phyloP scores from a whole-genome alignment of 495 filamentous ascomycete species.

The Talaromyces proteolyticus region DNA sequence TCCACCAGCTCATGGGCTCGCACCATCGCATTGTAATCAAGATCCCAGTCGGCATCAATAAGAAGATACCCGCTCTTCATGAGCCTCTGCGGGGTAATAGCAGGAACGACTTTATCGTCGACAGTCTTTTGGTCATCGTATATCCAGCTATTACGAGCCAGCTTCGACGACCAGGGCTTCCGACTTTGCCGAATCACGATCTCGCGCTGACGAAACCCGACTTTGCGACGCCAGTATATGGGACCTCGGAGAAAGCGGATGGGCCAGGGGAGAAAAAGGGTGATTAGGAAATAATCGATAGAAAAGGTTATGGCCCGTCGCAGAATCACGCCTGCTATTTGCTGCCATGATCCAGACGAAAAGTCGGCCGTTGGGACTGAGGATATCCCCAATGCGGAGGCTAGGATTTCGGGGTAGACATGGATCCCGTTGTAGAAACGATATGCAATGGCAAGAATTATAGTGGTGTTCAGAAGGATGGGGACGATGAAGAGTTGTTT shows the following conservation, averaged over 20 bases:
- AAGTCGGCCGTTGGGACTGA: constrained; percentile 55
- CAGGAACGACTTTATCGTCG: constrained; percentile 50
- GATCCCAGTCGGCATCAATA: constrained; percentile 72
- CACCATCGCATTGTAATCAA: constrained; percentile 74
- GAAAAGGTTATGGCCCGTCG: constrained; percentile 54
- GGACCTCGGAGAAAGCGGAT: constrained; percentile 62
- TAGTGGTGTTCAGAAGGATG: constrained; percentile 57
- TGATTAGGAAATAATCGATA: constrained; percentile 63
- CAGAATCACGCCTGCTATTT: constrained; percentile 42
- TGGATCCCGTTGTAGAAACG: constrained; percentile 56
- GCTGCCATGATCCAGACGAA: constrained; percentile 37
- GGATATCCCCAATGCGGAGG: constrained; percentile 52
- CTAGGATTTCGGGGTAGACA: constrained; percentile 59
- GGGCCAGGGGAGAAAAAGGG: constrained; percentile 72
- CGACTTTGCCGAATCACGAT: constrained; percentile 68
- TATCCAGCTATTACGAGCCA: constrained; percentile 37
- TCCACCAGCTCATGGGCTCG: constrained; percentile 56
- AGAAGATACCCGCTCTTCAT: constrained; percentile 74
- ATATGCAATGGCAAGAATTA: constrained; percentile 52
- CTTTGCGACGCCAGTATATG: constrained; percentile 58
- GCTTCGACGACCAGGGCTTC: constrained; percentile 22
- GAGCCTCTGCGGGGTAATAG: constrained; percentile 56
- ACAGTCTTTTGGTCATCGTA: constrained; percentile 38
- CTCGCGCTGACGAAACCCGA: constrained; percentile 67
- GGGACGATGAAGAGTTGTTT: constrained; percentile 71